A percentile compares a stretch with the other conserved stretches of the same genome.
These are phyloP conservation scores for Fraxinus anomala DNA, from an alignment of 257 asterid genomes.

Conservation along the genomic window DNA sequence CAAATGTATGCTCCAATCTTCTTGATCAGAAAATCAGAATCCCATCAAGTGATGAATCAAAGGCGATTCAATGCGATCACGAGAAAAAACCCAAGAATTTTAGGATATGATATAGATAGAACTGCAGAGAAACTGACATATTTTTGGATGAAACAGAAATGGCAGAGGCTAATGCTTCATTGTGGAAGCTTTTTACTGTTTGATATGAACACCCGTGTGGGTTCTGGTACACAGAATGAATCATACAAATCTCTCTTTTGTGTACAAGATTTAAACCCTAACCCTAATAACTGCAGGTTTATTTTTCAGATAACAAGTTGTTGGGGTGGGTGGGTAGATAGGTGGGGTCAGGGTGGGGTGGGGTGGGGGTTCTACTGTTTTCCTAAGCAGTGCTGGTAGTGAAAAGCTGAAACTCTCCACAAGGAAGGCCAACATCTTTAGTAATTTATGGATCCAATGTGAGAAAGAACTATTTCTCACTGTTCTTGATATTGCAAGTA, in stretches of 20 bases:
- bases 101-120: constrained; percentile 37
- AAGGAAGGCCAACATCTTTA: constrained; percentile 19
- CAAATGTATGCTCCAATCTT: constrained; percentile 27
- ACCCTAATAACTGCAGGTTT: constrained; percentile 25
- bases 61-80: constrained; percentile 17
- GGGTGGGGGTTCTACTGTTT: not conserved
- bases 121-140: constrained; percentile 27
- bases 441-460: constrained; percentile 32
- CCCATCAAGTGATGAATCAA: constrained; percentile 26
- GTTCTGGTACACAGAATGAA: constrained; percentile 15
- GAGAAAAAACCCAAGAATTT: constrained; percentile 32
- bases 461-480: constrained; percentile 32
- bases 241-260: not conserved
- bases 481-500: constrained; percentile 32
- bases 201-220: constrained; percentile 26
- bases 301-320: constrained; percentile 6
- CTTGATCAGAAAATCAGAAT: not conserved
- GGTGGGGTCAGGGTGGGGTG: not conserved
- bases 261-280: constrained; percentile 31
- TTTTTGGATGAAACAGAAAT: constrained; percentile 28
- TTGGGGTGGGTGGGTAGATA: not conserved
- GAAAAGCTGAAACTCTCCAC: constrained; percentile 9
- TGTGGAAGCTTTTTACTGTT: constrained; percentile 37
- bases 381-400: not conserved
- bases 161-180: constrained; percentile 28